phyloP scores from a whole-genome alignment of 2,329 filamentous ascomycete genomes.

The Aspergillus calidoustus region DNA sequence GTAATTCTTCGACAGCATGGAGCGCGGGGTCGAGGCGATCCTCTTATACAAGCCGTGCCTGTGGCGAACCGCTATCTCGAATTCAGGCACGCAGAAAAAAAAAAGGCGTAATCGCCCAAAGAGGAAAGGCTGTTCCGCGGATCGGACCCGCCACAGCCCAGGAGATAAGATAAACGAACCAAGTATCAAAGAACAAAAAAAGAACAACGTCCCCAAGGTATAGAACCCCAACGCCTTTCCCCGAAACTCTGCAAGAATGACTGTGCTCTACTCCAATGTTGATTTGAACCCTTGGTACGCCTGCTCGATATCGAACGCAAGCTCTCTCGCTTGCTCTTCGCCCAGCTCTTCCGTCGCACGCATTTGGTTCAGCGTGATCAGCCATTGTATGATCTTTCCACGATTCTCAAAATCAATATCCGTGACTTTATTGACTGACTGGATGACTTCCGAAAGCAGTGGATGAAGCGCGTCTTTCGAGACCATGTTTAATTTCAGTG shows the following conservation, averaged over 20 bases:
- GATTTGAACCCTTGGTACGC: conserved; percentile 94
- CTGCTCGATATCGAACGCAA: conserved; percentile 91
- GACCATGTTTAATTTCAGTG: conserved; percentile 85
- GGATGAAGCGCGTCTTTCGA: conserved; percentile 98
- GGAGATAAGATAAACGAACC: conserved; percentile 11
- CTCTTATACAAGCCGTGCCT: conserved; percentile 19
- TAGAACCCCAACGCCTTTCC: conserved; percentile 23
- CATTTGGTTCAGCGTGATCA: conserved; percentile 98
- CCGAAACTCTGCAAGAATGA: not conserved
- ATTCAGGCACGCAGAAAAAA: conserved; percentile 30
- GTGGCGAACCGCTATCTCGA: conserved; percentile 27
- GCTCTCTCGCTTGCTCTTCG: conserved; percentile 83
- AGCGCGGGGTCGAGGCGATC: conserved; percentile 3
- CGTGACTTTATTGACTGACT: conserved; percentile 95
- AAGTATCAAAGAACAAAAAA: not conserved
- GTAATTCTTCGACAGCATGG: conserved; percentile 6
- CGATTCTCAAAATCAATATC: conserved; percentile 93
- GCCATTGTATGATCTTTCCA: conserved; percentile 97
- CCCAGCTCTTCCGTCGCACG: conserved; percentile 88
- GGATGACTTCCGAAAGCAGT: conserved; percentile 91
- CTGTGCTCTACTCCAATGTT: conserved; percentile 61
- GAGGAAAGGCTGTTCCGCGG: conserved; percentile 40
- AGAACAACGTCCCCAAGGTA: conserved; percentile 7
- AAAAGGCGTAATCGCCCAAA: conserved; percentile 38
- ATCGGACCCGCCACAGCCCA: conserved; percentile 25